These are phyloP conservation scores for Phialophora chinensis DNA, from an alignment of 2,329 filamentous ascomycete genomes.

Conservation along the genomic window DNA sequence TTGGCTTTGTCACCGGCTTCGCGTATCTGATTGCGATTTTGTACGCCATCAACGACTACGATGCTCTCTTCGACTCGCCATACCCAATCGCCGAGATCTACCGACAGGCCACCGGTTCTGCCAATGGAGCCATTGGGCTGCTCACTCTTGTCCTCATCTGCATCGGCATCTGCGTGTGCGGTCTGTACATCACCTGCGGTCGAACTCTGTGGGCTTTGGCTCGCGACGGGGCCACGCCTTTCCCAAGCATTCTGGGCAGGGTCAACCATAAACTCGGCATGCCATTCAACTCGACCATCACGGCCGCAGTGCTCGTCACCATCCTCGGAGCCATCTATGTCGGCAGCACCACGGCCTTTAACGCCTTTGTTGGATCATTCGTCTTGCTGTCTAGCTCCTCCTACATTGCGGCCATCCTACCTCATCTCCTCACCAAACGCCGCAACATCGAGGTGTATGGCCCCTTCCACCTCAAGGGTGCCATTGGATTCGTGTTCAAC, in stretches of 20 bases:
- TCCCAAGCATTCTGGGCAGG: conserved; percentile 53
- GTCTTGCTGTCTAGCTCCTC: conserved; percentile 63
- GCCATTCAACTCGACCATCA: conserved; percentile 63
- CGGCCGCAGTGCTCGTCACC: conserved; percentile 57
- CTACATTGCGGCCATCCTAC: conserved; percentile 61
- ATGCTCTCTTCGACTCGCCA: conserved; percentile 50
- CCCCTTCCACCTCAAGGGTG: conserved; percentile 60
- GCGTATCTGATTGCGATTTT: conserved; percentile 60
- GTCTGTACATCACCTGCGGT: conserved; percentile 58
- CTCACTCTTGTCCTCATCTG: conserved; percentile 62
- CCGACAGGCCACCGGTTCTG: conserved; percentile 61
- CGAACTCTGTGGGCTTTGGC: conserved; percentile 68
- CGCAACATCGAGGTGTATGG: conserved; percentile 57
- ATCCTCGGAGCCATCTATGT: conserved; percentile 61
- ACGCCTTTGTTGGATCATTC: conserved; percentile 64
- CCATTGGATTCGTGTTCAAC: conserved; percentile 58
- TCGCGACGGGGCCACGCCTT: conserved; percentile 64
- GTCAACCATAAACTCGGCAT: conserved; percentile 57
- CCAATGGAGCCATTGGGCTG: conserved; percentile 59
- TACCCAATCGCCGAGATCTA: conserved; percentile 73
- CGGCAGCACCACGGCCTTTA: conserved; percentile 53
- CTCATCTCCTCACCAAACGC: conserved; percentile 56
- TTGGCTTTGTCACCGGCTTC: conserved; percentile 56
- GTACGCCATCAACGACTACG: conserved; percentile 57
- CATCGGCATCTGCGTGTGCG: conserved; percentile 59